These are phyloP conservation scores for Aspergillus sp. DNA, from an alignment of 2,329 filamentous ascomycete genomes.

Conservation along the genomic window DNA sequence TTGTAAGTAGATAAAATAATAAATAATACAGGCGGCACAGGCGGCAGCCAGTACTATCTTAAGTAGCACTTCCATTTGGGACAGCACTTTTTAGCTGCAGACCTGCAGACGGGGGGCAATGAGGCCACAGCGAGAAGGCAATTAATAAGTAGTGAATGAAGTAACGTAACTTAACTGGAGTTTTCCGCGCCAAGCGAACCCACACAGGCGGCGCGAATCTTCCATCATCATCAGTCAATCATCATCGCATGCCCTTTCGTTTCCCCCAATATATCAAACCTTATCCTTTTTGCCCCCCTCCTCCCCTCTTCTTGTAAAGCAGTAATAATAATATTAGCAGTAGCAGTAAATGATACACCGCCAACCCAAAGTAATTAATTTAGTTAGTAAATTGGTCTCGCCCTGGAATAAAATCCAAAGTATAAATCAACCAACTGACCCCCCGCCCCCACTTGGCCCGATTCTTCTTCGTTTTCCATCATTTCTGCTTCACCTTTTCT, in stretches of 20 bases:
- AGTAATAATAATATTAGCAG: too few species aligned
- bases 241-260: slow-evolving; percentile 2
- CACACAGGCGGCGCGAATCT: neutral
- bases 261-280: too few species aligned
- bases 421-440: neutral
- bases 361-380: too few species aligned
- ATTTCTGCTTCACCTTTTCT: neutral
- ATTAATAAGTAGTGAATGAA: neutral
- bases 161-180: too few species aligned
- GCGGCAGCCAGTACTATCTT: neutral
- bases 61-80: too few species aligned
- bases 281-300: too few species aligned
- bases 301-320: too few species aligned
- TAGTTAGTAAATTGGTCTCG: neutral
- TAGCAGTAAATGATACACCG: too few species aligned
- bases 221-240: neutral
- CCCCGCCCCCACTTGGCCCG: slow-evolving; percentile 3
- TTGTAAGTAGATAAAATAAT: too few species aligned
- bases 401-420: neutral
- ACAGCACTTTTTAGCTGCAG: too few species aligned
- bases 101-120: too few species aligned
- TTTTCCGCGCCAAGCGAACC: slow-evolving; percentile 6
- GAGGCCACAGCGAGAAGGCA: neutral
- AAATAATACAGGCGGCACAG: neutral
- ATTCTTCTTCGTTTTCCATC: slow-evolving; percentile 4